Evolutionary conservation across 345 rosid species (phyloP), one percentile per base, ranked within the genome.

Genomic region (Eucalyptus victrix): DNA sequence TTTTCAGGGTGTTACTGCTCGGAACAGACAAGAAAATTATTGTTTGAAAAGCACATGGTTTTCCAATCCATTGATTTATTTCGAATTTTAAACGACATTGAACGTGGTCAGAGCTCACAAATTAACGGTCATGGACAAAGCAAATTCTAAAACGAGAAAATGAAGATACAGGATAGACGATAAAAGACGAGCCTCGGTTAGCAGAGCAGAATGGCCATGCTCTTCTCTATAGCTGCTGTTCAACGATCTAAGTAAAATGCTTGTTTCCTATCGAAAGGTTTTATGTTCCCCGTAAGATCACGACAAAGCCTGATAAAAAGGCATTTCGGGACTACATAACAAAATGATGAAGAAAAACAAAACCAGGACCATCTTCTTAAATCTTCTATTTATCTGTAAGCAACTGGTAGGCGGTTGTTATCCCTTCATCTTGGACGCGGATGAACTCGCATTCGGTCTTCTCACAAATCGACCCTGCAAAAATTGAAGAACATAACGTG

Each of bases 401-500:
- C 85, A 76, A 40, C 47, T 76, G 47, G 47, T 6, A 12, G 13
- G 5, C 6, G 86, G 89, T 90, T 89, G 87, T 81, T 89, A 56
- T 86, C 91, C 51, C 88, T 93, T 91, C 45, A 87, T 88, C 67
- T 49, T 89, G 21, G 87, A 45, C 85, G 30, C 85, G 5, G 85
- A 76, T 1, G 85, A 6, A 81, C 90, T 92, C 40, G 91, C 87
- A 47, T 90, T 93, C 28, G 92, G 69, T 86, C 93, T 88, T 87
- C 96, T 95, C 88, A 95, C 96, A 80, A 95, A 94, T 80, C 97
- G 91, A 53, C 97, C 97, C 97, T 95, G 88, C 91, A 87, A 89
- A 65, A 67, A 65, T 10, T 9, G 26, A 67, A 9, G 34, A 26
- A 28, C 14, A 16, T 37, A 6, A 76, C 28, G 47, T 40, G 47